Base-by-base conservation (phyloP, 306 rosid genomes). In the Hippophae gyantsensis region DNA sequence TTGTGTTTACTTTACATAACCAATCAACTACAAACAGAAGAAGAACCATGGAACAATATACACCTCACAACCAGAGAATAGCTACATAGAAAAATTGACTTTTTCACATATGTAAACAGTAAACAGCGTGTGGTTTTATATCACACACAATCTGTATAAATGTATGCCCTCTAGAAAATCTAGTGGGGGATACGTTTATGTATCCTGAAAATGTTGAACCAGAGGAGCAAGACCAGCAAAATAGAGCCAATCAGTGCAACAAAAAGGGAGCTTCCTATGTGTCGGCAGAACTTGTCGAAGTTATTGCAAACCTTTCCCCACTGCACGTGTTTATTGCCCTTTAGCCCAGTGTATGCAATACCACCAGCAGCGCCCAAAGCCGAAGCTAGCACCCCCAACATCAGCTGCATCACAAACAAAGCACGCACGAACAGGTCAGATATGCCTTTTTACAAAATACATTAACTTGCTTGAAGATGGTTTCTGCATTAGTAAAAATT, bases 281-380 rank as follows among this genome's bases (percentile, higher is more conserved):
- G 89, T 54, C 69, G 70, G 42, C 97, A 89, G 71, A 64, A 89
- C 46, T 83, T 81, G 69, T 81, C 95, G 25, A 81, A 81, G 7
- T 62, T 55, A 25, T 69, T 55, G 65, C 97, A 89, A 10, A 86
- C 69, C 69, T 89, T 76, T 11, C 0, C 1, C 97, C 97, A 89
- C 7, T 0, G 52, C 7, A 78, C 72, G 14, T 87, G 95, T 0
- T 26, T 2, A 71, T 90, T 81, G 13, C 98, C 98, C 61, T 87
- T 92, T 52, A 79, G 74, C 48, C 89, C 96, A 25, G 83, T 1
- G 51, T 92, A 92, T 12, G 84, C 96, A 38, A 92, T 61, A 18
- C 73, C 69, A 6, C 83, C 96, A 0, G 95, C 95, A 3, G 95
- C 13, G 46, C 98, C 98, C 0, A 83, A 78, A 57, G 95, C 98